Evolutionary conservation across 305 asterid species (phyloP), one percentile per base, ranked within the genome.

Genomic region (Fraxinus angustifolia): DNA sequence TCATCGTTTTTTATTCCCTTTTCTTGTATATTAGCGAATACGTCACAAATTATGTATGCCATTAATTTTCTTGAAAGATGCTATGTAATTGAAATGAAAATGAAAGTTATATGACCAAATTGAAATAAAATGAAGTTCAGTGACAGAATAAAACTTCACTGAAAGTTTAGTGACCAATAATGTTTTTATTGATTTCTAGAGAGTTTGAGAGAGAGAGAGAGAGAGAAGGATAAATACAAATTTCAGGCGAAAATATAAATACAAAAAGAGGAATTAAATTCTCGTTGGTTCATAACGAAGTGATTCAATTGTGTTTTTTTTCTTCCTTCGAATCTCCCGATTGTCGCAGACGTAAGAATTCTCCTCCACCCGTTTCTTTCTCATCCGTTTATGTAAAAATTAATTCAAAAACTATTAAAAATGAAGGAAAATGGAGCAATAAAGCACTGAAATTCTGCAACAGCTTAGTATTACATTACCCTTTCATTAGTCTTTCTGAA

Each of bases 301-400:
- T 62, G 72, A 62, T 62, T 62, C 71, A 21, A 62, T 67, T 26
- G 38, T 26, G 35, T 26, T 26, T 11, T 26, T 62, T 50, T 45
- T 67, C 70, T 75, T 81, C 83, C 78, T 68, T 79, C 42, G 26
- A 48, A 45, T 83, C 83, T 53, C 70, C 76, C 75, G 71, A 75
- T 77, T 60, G 50, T 17, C 58, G 60, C 71, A 2, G 70, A 70
- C 84, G 89, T 87, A 82, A 65, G 77, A 77, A 34, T 78, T 79
- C 34, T 65, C 38, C 6, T 38, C 10, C 58, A 73, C 16, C 8
- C 8, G 10, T 73, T 38, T 17, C 62, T 40, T 10, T 23, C 31
- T 23, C 6, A 6, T 62, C n/a, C 23, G n/a, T 23, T 10, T 11
- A 8, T 3, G 73, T 0, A 67, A 67, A 26, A 10, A 65, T 8